Base-by-base conservation (phyloP, 768 basidiomycete genomes). In the Auricularia auricula-judae region DNA sequence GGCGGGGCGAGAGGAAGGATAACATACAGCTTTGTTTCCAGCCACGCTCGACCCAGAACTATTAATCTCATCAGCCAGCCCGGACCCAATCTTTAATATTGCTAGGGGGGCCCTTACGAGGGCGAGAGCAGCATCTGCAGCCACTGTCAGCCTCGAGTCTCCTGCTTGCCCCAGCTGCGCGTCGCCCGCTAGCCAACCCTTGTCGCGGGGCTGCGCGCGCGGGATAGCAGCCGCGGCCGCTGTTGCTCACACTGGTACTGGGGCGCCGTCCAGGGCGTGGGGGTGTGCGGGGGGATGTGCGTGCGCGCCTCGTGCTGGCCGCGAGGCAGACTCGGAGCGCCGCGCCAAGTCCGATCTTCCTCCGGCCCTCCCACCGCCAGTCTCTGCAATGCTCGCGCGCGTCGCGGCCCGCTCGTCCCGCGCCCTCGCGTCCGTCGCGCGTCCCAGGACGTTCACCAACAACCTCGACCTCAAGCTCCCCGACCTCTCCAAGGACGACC, bases 381-480 rank as follows among this genome's bases (percentile, higher is more conserved):
- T 51, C 10, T 5, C 39, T 42, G 39, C 21, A 35, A 59, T 59
- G 56, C 56, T 59, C 34, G 56, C 56, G 29, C 56, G 23, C 56
- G 23, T 29, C 5, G 29, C 23, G 23, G 29, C 14, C 56, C 47
- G 47, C 47, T 51, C 47, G 47, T n/a, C 68, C 39, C 70, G 65
- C 70, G 72, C 78, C 43, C 72, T 78, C 23, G 67, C 74, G 21
- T 65, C 76, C 2, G 73, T 75, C 23, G 65, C 72, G 54, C 62
- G 64, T 16, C 65, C 66, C 36, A 58, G 68, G 23, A 71, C 74
- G 33, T 33, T 65, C 12, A 65, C 76, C 5, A 54, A 29, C 53
- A 29, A 12, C 64, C 70, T 84, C 67, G 78, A 80, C 66, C 72
- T 88, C 68, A 77, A 74, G 61, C 71, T 92, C 53, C 90, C 90